These are phyloP conservation scores for Trichoderma virens DNA, from an alignment of 495 filamentous ascomycete species.

Conservation along the genomic window DNA sequence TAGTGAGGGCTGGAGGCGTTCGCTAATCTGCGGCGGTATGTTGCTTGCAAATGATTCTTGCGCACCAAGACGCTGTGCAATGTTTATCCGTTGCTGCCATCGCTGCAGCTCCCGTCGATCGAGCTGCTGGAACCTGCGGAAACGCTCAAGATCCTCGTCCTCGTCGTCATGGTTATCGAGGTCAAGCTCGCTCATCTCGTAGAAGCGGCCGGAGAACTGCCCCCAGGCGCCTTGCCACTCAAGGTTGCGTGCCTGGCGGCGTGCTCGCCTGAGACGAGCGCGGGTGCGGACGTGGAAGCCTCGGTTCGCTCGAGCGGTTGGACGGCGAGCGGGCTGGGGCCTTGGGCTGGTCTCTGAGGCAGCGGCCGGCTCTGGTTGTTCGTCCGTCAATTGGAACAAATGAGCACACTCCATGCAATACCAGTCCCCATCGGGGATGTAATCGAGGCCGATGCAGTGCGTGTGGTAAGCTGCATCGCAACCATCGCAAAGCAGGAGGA, in stretches of 20 bases:
- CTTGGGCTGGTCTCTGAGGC: conserved; percentile 10
- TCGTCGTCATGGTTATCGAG: conserved; percentile 87
- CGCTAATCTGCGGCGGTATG: conserved; percentile 27
- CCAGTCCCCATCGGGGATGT: conserved; percentile 68
- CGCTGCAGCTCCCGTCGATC: conserved; percentile 56
- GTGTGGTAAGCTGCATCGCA: conserved; percentile 82
- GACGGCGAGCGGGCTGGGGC: neutral
- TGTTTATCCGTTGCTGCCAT: conserved; percentile 73
- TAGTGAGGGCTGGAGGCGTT: conserved; percentile 19
- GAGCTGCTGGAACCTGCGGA: conserved; percentile 46
- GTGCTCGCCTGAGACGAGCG: conserved; percentile 37
- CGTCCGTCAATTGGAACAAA: conserved; percentile 38
- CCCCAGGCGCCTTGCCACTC: conserved; percentile 51
- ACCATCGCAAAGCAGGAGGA: conserved; percentile 77
- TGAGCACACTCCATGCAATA: conserved; percentile 72
- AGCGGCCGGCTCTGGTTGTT: conserved; percentile 17
- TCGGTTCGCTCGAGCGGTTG: neutral
- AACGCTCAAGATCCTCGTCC: conserved; percentile 41
- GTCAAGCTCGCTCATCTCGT: conserved; percentile 60
- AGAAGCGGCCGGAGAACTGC: conserved; percentile 40
- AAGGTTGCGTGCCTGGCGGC: conserved; percentile 39
- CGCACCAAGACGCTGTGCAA: conserved; percentile 70
- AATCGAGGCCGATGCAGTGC: conserved; percentile 73
- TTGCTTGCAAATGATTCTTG: conserved; percentile 59
- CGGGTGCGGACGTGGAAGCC: conserved; percentile 32